Base-by-base conservation (phyloP, 805 yeast genomes). In the Saturnispora quitensis region DNA sequence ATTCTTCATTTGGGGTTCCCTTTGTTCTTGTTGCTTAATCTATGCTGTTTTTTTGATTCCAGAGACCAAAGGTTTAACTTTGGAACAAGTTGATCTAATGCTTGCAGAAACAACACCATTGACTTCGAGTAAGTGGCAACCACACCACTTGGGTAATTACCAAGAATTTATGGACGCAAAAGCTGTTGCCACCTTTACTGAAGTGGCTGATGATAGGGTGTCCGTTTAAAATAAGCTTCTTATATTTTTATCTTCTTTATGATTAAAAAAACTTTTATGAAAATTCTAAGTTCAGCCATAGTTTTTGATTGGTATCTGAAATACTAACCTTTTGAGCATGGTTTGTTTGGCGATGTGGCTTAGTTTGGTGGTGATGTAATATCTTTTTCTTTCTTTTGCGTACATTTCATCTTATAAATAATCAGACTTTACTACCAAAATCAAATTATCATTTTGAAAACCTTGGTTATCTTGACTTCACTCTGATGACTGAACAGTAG, bases 1-100 rank as follows among this genome's bases (percentile, higher is more conserved):
- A 56, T 77, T 72, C 60, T 77, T 77, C 64, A 72, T 73, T 62
- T 77, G 74, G 64, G 81, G 82, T 42, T 77, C 71, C 57, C 80
- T 55, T 4, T 55, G 53, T 35, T 42, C 45, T 44, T 52, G 52
- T 15, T 48, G 46, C 17, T 75, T 45, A 72, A 73, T 66, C 66
- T 73, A 47, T 77, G 80, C 10, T 73, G 76, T 62, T 65, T 74
- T 75, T 62, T 73, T 68, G 59, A 78, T 77, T 51, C 69, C 71
- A 53, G 81, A 77, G 63, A 77, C 82, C 31, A 75, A 74, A 67
- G 80, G 80, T 43, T 70, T 76, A 60, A 63, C 74, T 9, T 72
- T 77, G 62, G 82, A 77, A 63, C 77, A 75, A 59, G 76, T 77
- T 45, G 81, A 77, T 57, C 74, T 73, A 55, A 64, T 76, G 59